Evolutionary conservation across 495 filamentous ascomycete genomes (phyloP), one percentile per base, ranked within the genome.

Genomic region (Peziza echinospora): DNA sequence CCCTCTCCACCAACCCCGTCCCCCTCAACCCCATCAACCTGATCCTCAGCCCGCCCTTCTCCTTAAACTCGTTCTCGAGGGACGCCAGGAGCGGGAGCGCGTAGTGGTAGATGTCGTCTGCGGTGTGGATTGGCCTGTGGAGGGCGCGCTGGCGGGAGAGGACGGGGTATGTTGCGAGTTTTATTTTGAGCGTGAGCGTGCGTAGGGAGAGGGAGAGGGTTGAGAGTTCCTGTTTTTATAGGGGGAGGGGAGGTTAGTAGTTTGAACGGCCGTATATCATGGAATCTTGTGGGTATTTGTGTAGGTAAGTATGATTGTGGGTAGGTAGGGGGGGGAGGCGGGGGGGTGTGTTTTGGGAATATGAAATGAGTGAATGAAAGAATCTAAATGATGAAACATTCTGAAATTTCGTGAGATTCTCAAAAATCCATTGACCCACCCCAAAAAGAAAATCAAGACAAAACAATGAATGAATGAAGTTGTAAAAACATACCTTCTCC

Each of bases 111-210:
- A 96, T 63, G 51, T 97, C 89, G 37, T 91, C 80, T 0, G 82
- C 78, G 1, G 67, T 62, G 24, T 60, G 69, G 5, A 93, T 69
- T 0, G 84, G 76, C 52, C 78, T 77, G 1, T 82, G 75, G 8
- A 78, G 73, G 28, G 79, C 70, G 10, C 71, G 70, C 58, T 97
- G 89, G 26, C 89, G 66, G 0, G 84, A 89, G 16, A 82, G 65
- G 8, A 96, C 86, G 60, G 94, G 84, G 54, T 85, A 99, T 0
- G 82, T 91, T 54, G 93, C 84, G 9, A 96, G 66, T 59, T 99
- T 99, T 43, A 94, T 71, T 62, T 99, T 99, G 17, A 99, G 61
- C 21, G 81, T 78, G 3, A 97, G 62, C 1, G 91, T 96, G 5
- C 86, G 3, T 11, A 37, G 19, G 11, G 16, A 43, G 22, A 43